phyloP scores from a whole-genome alignment of 768 basidiomycete species.

The Glaciozyma martinii region DNA sequence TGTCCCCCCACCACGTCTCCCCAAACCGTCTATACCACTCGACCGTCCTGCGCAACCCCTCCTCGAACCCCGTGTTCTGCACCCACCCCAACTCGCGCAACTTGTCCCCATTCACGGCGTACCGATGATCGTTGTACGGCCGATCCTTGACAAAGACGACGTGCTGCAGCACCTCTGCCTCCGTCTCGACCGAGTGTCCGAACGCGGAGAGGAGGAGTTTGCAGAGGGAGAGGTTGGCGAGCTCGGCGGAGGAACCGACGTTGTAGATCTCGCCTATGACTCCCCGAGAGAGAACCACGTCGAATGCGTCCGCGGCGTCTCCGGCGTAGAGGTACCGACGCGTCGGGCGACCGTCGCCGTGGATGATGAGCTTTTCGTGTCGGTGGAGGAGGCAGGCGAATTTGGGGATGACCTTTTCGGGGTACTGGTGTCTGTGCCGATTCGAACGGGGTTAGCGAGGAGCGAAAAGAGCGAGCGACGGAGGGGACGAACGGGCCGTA shows the following conservation, averaged over 20 bases:
- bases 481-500: conserved; percentile 5
- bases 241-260: neutral
- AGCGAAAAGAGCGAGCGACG: neutral
- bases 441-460: neutral
- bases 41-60: neutral
- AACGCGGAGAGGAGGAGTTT: conserved; percentile 7
- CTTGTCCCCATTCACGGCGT: conserved; percentile 3
- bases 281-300: neutral
- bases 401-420: conserved; percentile 4
- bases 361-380: conserved; percentile 4
- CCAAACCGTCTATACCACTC: neutral
- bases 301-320: conserved; percentile 6
- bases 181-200: neutral
- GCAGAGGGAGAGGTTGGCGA: conserved; percentile 2
- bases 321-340: conserved; percentile 7
- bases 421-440: conserved; percentile 2
- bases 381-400: conserved; percentile 4
- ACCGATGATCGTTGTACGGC: neutral
- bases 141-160: neutral
- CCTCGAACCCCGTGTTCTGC: neutral
- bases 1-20: conserved; percentile 1
- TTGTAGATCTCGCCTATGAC: conserved; percentile 4
- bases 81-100: neutral
- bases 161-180: neutral
- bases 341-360: conserved; percentile 3